A percentile compares a stretch with the other conserved stretches of the same genome.
These are phyloP conservation scores for Paratinospora sagittata DNA, from an alignment of 164 flowering plant species.

Conservation along the genomic window DNA sequence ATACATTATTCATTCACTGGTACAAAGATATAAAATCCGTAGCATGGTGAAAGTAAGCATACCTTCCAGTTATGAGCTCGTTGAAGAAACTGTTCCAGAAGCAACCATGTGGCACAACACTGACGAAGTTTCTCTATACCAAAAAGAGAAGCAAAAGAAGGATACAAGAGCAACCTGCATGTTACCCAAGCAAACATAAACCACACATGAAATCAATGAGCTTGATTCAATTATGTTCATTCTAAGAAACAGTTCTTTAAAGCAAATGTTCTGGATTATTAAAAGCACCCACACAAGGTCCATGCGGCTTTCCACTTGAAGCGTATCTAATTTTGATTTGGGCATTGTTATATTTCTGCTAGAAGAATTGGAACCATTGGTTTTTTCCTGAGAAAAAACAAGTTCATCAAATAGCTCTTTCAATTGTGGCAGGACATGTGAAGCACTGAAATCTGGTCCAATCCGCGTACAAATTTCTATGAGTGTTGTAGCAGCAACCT, in stretches of 20 bases:
- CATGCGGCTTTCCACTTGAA: slow-evolving; percentile 56
- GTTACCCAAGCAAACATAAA: slow-evolving; percentile 9
- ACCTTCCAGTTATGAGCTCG: slow-evolving; percentile 87
- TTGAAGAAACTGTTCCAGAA: slow-evolving; percentile 84
- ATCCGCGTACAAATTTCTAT: slow-evolving; percentile 67
- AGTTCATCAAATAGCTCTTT: slow-evolving; percentile 88
- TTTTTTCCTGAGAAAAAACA: slow-evolving; percentile 68
- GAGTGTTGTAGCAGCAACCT: slow-evolving; percentile 85
- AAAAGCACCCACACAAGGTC: slow-evolving; percentile 77
- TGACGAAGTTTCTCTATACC: slow-evolving; percentile 96
- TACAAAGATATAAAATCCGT: not conserved
- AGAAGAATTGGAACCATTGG: slow-evolving; percentile 27
- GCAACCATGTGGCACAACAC: slow-evolving; percentile 92
- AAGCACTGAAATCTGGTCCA: slow-evolving; percentile 76
- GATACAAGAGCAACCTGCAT: slow-evolving; percentile 83
- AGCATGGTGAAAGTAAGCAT: slow-evolving; percentile 4
- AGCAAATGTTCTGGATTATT: slow-evolving; percentile 7
- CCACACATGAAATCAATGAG: not conserved
- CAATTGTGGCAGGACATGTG: slow-evolving; percentile 75
- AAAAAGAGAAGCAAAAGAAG: slow-evolving; percentile 85
- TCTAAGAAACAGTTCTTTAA: not conserved
- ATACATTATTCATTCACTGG: not conserved
- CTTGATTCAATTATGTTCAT: not conserved
- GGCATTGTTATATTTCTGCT: slow-evolving; percentile 36
- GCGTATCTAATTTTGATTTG: slow-evolving; percentile 37